These are phyloP conservation scores for Alopecurus myosuroides DNA, from an alignment of 176 grass and related monocot genomes.

Conservation along the genomic window DNA sequence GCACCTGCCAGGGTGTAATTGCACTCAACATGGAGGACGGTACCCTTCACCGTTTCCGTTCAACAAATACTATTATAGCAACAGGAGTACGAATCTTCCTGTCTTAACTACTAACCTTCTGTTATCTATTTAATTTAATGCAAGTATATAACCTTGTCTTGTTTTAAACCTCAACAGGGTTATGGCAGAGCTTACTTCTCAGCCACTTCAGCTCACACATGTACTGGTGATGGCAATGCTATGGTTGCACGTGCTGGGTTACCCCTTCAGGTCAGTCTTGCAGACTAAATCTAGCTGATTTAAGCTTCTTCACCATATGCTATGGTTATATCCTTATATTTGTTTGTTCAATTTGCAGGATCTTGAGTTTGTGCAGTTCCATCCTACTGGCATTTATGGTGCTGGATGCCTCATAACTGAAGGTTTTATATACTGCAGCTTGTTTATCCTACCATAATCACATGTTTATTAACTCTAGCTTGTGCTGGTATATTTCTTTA, in stretches of 20 bases:
- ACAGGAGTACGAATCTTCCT: conserved; percentile 54
- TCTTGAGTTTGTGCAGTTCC: conserved; percentile 97
- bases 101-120: background rate
- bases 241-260: conserved; percentile 98
- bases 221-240: conserved; percentile 98
- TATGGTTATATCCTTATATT: conserved; percentile 4
- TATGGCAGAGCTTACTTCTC: conserved; percentile 96
- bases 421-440: conserved; percentile 36
- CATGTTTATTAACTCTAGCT: conserved; percentile 10
- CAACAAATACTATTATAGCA: conserved; percentile 65
- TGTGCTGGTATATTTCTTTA: background rate
- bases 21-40: conserved; percentile 84
- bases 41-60: conserved; percentile 69
- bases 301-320: conserved; percentile 1
- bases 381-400: conserved; percentile 86
- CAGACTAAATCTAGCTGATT: background rate
- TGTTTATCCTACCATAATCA: background rate
- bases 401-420: conserved; percentile 89
- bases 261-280: conserved; percentile 64
- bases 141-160: background rate
- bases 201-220: conserved; percentile 98
- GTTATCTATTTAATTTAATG: background rate
- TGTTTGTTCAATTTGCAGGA: conserved; percentile 53
- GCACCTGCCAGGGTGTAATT: conserved; percentile 64
- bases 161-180: conserved; percentile 39